phyloP scores from a whole-genome alignment of 1,284 basidiomycete genomes.

The Cryptococcus jaspeensis region DNA sequence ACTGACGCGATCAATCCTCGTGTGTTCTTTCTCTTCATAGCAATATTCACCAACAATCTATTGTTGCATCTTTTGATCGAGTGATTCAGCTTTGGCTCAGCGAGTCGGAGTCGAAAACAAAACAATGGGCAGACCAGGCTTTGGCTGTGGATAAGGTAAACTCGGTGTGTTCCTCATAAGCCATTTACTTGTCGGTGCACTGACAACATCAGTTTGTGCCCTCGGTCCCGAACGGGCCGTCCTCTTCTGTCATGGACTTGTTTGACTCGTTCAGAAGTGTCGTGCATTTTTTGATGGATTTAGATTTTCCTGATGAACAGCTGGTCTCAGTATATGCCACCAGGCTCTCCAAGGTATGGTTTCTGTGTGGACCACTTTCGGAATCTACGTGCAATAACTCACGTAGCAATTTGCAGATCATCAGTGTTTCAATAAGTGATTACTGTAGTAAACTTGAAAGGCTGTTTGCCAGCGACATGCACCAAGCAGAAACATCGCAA shows the following conservation, averaged over 20 bases:
- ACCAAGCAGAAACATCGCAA: slow-evolving; percentile 29
- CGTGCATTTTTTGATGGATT: slow-evolving; percentile 78
- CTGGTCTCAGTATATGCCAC: slow-evolving; percentile 90
- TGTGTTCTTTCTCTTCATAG: no score
- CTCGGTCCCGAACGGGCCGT: slow-evolving; percentile 78
- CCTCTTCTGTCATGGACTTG: slow-evolving; percentile 92
- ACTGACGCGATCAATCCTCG: no score
- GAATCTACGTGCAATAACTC: not conserved
- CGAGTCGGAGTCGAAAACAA: slow-evolving; percentile 86
- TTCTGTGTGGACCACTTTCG: not conserved
- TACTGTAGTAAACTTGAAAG: slow-evolving; percentile 86
- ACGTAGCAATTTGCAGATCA: slow-evolving; percentile 59
- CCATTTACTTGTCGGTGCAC: not conserved
- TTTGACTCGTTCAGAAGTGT: slow-evolving; percentile 93
- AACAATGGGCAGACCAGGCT: slow-evolving; percentile 91
- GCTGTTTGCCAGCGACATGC: slow-evolving; percentile 88
- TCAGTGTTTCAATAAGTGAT: slow-evolving; percentile 86
- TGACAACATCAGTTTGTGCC: slow-evolving; percentile 67
- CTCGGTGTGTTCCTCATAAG: slow-evolving; percentile 8
- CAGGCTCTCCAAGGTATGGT: slow-evolving; percentile 73
- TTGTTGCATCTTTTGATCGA: slow-evolving; percentile 55
- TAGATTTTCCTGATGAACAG: slow-evolving; percentile 89
- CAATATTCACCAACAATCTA: no score
- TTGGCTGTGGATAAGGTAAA: slow-evolving; percentile 79
- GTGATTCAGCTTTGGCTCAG: slow-evolving; percentile 87